Evolutionary conservation across 176 grass and related monocot genomes (phyloP), one percentile per base, ranked within the genome.

Genomic region (Otatea glauca): DNA sequence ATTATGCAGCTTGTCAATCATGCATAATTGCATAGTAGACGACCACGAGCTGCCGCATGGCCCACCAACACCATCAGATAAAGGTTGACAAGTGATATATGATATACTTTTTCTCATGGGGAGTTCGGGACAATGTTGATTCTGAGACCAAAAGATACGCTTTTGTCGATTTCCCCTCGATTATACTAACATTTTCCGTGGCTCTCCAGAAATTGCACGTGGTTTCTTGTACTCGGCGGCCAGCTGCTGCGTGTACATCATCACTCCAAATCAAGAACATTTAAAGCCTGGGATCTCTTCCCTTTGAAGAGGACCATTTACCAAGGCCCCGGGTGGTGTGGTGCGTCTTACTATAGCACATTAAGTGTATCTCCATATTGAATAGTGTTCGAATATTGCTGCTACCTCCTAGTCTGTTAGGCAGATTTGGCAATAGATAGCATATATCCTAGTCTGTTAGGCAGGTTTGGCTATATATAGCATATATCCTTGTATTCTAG

Each of bases 11-110:
- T 32, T 65, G 18, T 78, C 59, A 11, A 44, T 43, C 34, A 7
- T 43, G 42, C 21, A 24, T 43, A 37, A 37, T 56, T 69, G 41
- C 48, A 39, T 39, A 9, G 11, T 20, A 47, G 44, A 78, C 29
- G 56, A 20, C 43, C 54, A 71, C 35, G 45, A 65, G 29, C 65
- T 7, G 37, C 18, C 7, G 9, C 35, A 9, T 65, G 88, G 51
- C 64, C 77, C 63, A 38, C 71, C 44, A 70, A 43, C 69, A 75
- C 75, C 66, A 42, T 0, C 27, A 12, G 17, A 56, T 16, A 60
- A 66, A 69, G 50, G 56, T 70, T 74, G 74, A 65, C 44, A 68
- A 24, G 50, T 47, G 82, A 76, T 32, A 43, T 49, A 49, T 15
- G 51, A 61, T 53, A 61, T 53, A 29, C 14, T 27, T 17, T 75